These are phyloP conservation scores for Tetracladium marchalianum DNA, from an alignment of 495 filamentous ascomycete species.

Conservation along the genomic window DNA sequence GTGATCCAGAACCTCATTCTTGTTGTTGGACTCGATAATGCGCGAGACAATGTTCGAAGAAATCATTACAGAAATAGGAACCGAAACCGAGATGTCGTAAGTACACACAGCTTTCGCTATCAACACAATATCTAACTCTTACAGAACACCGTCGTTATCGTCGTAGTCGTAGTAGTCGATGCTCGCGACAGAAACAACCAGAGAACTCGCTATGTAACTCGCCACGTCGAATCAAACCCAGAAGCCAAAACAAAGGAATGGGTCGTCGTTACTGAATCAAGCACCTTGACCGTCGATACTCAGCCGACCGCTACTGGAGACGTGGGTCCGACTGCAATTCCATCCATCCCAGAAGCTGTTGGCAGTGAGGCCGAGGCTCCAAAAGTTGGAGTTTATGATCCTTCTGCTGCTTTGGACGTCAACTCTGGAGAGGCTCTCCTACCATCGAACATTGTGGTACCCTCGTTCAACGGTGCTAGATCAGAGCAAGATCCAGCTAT, in stretches of 20 bases:
- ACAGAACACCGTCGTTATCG: slow-evolving; percentile 16
- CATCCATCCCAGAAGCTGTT: not conserved
- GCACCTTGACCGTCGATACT: not conserved
- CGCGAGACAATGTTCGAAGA: slow-evolving; percentile 17
- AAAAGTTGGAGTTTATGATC: not conserved
- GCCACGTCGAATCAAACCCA: slow-evolving; percentile 13
- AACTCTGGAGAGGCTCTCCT: slow-evolving; percentile 4
- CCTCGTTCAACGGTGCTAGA: slow-evolving; percentile 4
- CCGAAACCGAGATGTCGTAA: slow-evolving; percentile 14
- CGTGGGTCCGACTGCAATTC: not conserved
- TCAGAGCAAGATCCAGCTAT: slow-evolving; percentile 10
- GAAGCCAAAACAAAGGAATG: slow-evolving; percentile 3
- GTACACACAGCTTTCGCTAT: not conserved
- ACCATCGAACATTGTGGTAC: slow-evolving; percentile 3
- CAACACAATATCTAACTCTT: not conserved
- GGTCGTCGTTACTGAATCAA: slow-evolving; percentile 6
- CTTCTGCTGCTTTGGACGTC: not conserved
- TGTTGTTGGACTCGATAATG: slow-evolving; percentile 1
- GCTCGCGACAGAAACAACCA: slow-evolving; percentile 5
- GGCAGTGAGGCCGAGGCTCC: not conserved
- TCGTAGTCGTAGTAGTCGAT: slow-evolving; percentile 13
- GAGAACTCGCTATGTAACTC: slow-evolving; percentile 13
- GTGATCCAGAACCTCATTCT: slow-evolving; percentile 7
- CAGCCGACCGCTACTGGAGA: not conserved
- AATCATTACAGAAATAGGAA: slow-evolving; percentile 17